These are phyloP conservation scores for Dipsacomyces acuminosporus DNA, from an alignment of 371 early-diverging fungal genomes.

Conservation along the genomic window DNA sequence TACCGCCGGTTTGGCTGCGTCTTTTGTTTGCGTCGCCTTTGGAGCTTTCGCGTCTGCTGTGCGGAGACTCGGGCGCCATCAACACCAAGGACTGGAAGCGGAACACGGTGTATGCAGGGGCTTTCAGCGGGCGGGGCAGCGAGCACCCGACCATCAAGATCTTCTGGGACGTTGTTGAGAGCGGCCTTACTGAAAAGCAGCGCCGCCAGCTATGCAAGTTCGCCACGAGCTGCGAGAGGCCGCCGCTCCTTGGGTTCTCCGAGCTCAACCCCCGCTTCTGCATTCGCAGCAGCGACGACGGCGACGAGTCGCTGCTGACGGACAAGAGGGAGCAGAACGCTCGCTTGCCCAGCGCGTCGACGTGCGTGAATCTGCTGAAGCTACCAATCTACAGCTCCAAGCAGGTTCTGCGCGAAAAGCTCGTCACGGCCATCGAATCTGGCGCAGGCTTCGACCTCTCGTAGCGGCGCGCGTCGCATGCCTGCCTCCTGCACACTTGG, in stretches of 20 bases:
- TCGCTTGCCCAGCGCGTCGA: constrained; percentile 77
- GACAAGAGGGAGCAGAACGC: neutral
- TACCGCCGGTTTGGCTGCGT: constrained; percentile 70
- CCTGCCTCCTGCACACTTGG: neutral
- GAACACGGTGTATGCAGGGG: constrained; percentile 81
- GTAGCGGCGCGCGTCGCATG: constrained; percentile 44
- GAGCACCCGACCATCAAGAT: constrained; percentile 63
- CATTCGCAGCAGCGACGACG: constrained; percentile 51
- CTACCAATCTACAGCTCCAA: constrained; percentile 72
- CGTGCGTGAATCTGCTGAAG: constrained; percentile 93
- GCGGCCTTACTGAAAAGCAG: constrained; percentile 57
- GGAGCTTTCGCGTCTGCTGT: constrained; percentile 87
- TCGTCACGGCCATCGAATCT: constrained; percentile 80
- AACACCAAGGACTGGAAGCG: constrained; percentile 70
- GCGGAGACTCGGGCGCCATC: constrained; percentile 70
- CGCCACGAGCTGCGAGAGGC: constrained; percentile 86
- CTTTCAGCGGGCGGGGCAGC: constrained; percentile 52
- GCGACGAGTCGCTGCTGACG: neutral
- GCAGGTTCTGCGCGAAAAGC: constrained; percentile 56
- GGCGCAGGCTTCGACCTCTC: constrained; percentile 90
- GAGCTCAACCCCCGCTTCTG: constrained; percentile 74
- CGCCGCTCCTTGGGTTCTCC: constrained; percentile 86
- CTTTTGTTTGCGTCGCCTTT: constrained; percentile 72
- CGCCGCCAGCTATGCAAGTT: constrained; percentile 76
- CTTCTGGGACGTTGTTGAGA: constrained; percentile 80